These are phyloP conservation scores for Ciborinia camelliae DNA, from an alignment of 2,329 filamentous ascomycete genomes.

Conservation along the genomic window DNA sequence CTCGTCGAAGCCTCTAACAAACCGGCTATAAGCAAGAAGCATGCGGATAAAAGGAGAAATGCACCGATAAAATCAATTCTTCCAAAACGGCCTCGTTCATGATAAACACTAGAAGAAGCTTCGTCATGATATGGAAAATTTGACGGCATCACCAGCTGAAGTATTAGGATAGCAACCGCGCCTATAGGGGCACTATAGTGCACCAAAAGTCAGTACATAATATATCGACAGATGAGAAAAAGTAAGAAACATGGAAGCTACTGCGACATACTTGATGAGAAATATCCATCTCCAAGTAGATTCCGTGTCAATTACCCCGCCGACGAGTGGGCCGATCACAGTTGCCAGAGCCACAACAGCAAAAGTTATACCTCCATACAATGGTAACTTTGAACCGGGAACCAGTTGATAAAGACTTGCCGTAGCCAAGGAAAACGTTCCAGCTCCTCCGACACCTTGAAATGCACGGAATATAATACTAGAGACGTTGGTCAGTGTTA, in stretches of 20 bases:
- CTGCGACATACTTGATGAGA: too few species aligned
- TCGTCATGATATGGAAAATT: too few species aligned
- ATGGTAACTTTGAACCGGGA: slow-evolving; percentile 25
- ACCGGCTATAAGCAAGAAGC: background rate
- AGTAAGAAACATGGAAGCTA: too few species aligned
- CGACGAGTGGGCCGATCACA: slow-evolving; percentile 35
- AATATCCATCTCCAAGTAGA: slow-evolving; percentile 38
- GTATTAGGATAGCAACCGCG: background rate
- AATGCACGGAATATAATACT: slow-evolving; percentile 24
- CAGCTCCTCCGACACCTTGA: slow-evolving; percentile 47
- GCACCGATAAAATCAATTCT: slow-evolving; percentile 1
- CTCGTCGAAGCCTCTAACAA: background rate
- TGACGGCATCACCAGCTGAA: background rate
- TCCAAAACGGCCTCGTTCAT: background rate
- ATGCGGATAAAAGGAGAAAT: slow-evolving; percentile 1
- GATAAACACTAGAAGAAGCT: background rate
- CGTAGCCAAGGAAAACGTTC: slow-evolving; percentile 37
- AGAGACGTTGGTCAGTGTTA: background rate
- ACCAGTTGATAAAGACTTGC: background rate
- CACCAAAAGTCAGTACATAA: background rate
- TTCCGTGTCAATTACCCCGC: slow-evolving; percentile 36
- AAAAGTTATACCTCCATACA: slow-evolving; percentile 25
- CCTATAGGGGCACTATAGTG: background rate
- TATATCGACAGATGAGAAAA: too few species aligned
- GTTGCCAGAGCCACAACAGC: slow-evolving; percentile 20